phyloP scores from a whole-genome alignment of 495 filamentous ascomycete species.

The Aspergillus nanangensis region DNA sequence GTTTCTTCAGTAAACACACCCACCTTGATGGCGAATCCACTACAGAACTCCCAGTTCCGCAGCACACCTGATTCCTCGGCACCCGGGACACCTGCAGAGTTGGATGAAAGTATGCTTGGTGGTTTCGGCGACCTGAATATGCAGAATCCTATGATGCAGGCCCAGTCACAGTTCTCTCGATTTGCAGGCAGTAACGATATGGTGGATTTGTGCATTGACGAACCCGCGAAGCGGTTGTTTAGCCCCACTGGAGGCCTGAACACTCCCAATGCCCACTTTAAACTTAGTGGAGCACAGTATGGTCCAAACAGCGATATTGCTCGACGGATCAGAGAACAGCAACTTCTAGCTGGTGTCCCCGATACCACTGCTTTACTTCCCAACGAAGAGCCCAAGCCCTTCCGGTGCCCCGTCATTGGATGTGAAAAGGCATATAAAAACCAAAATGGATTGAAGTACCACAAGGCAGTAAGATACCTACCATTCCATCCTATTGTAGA shows the following conservation, averaged over 20 bases:
- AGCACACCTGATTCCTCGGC: constrained; percentile 71
- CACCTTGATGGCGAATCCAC: constrained; percentile 66
- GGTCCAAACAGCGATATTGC: constrained; percentile 73
- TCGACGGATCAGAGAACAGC: constrained; percentile 65
- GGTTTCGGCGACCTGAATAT: constrained; percentile 48
- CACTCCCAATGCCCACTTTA: constrained; percentile 63
- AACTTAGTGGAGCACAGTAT: constrained; percentile 66
- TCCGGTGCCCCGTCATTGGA: constrained; percentile 94
- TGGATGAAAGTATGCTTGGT: constrained; percentile 56
- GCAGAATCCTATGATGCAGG: constrained; percentile 54
- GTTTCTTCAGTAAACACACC: constrained; percentile 98
- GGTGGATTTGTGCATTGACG: constrained; percentile 82
- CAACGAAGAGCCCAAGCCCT: constrained; percentile 85
- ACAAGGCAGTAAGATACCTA: constrained; percentile 56
- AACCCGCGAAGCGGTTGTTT: constrained; percentile 90
- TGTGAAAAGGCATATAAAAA: constrained; percentile 99
- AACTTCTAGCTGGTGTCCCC: constrained; percentile 61
- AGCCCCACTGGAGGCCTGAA: constrained; percentile 75
- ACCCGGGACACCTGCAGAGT: constrained; percentile 66
- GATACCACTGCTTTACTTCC: constrained; percentile 48
- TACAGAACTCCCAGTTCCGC: constrained; percentile 58
- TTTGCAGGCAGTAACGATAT: constrained; percentile 48
- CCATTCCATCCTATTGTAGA: neutral
- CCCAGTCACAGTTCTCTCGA: constrained; percentile 45
- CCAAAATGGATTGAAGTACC: constrained; percentile 94